Evolutionary conservation across 176 grass and related monocot genomes (phyloP), one percentile per base, ranked within the genome.

Genomic region (Ensete ventricosum): DNA sequence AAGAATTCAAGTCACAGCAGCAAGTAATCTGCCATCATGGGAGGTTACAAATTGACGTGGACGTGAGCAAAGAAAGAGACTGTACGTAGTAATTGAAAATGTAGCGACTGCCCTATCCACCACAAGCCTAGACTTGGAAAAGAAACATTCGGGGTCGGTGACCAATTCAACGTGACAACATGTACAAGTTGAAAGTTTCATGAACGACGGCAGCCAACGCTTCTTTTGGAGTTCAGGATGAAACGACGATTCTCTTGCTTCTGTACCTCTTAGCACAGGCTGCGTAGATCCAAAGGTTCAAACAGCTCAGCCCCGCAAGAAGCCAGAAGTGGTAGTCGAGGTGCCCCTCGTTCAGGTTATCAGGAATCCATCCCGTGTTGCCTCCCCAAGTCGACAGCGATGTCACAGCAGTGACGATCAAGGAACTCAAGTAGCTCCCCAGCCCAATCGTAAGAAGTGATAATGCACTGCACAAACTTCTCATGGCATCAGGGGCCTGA

Each of bases 291-390:
- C 79, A 43, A 62, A 89, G 83, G 77, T 96, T 96, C 69, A 91
- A 74, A 49, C 81, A 13, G 73, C 85, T 89, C 71, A 96, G 51
- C 19, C 74, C 82, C 4, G 85, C 76, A 59, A 91, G 26, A 19
- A 66, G 3, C 86, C 80, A 91, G 68, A 96, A 96, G 62, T 83
- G 89, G 78, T 96, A 87, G 75, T 96, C 92, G 14, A 96, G 84
- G 75, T 87, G 88, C 1, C 92, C 92, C 43, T 83, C 23, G 75
- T 91, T 91, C 77, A 91, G 60, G 77, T 96, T 69, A 75, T 96
- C 82, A 5, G 92, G 72, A 23, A 96, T 89, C 92, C 92, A 96
- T 52, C 92, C 89, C 0, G 82, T 77, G 1, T 64, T 74, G 1
- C 50, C 80, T 3, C 25, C 71, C 12, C 72, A 70, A 2, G 81